A percentile compares a stretch with the other conserved stretches of the same genome.
Conservation (phyloP, 139 green algal genomes). For the Chlorella sp. region DNA sequence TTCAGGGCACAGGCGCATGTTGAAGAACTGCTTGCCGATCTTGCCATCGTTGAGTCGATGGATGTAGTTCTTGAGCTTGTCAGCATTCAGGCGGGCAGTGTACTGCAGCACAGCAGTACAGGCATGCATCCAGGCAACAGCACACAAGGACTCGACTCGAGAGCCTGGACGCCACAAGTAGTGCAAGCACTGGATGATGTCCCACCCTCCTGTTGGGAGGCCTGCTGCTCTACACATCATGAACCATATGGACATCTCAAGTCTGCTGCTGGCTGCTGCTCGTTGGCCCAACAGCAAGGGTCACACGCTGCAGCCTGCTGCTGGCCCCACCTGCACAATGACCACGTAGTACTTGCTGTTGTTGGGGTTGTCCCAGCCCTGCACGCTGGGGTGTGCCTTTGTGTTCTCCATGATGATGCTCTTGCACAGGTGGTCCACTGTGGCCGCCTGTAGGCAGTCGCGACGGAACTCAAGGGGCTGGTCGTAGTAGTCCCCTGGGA, state of each 20-base stretch:
- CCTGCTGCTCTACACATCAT: too few species aligned
- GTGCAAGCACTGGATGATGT: not conserved
- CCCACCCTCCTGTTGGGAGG: not conserved
- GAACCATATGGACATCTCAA: too few species aligned
- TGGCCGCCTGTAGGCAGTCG: constrained; percentile 21
- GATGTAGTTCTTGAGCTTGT: constrained; percentile 71
- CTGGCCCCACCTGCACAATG: constrained; percentile 58
- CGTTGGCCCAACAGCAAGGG: not conserved
- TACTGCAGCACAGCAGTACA: constrained; percentile 55
- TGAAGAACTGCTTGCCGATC: constrained; percentile 67
- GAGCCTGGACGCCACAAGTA: not conserved
- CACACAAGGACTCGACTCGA: not conserved
- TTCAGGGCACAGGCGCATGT: constrained; percentile 73
- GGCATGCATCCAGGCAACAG: not conserved
- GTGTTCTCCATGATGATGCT: constrained; percentile 88
- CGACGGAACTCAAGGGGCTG: constrained; percentile 53
- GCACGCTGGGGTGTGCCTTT: not conserved
- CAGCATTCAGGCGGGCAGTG: constrained; percentile 55
- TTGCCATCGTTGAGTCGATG: constrained; percentile 35
- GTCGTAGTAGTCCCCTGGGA: too few species aligned
- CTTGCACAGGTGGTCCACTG: constrained; percentile 83
- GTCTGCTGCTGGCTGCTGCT: not conserved
- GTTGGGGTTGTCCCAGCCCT: not conserved
- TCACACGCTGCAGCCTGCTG: not conserved
- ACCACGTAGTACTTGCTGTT: constrained; percentile 69